Evolutionary conservation across 306 rosid species (phyloP).

Genomic region (Quercus rubra): DNA sequence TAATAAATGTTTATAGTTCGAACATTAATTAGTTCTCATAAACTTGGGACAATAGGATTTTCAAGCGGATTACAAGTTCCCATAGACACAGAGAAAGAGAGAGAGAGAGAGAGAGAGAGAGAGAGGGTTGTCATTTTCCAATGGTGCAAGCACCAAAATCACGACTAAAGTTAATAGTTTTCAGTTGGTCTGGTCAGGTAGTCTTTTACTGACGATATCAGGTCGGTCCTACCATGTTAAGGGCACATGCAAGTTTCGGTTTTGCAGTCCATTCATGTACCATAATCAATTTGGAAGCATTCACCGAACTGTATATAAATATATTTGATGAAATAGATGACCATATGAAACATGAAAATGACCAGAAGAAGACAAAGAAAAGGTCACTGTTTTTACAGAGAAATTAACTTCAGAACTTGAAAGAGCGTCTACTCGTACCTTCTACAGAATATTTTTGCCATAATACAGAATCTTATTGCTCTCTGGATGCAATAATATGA

Average conservation of each 20-base stretch:
- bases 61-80: background rate
- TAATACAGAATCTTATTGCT: background rate
- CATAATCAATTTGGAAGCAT: constrained; percentile 3
- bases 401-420: background rate
- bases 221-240: constrained; percentile 21
- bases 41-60: background rate
- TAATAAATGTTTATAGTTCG: background rate
- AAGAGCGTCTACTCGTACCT: background rate
- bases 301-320: background rate
- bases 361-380: background rate
- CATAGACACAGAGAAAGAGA: no score
- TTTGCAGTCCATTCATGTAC: constrained; percentile 11
- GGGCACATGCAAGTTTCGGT: constrained; percentile 28
- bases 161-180: background rate
- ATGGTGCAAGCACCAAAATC: background rate
- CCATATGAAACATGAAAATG: background rate
- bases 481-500: constrained; percentile 4
- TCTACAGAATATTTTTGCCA: background rate
- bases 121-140: background rate
- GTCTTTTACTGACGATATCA: background rate
- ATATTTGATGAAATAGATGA: background rate
- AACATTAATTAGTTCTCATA: background rate
- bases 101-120: no score
- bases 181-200: background rate
- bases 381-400: background rate